Base-by-base conservation (phyloP, 2,329 filamentous ascomycete species). In the Trichoderma sp. region DNA sequence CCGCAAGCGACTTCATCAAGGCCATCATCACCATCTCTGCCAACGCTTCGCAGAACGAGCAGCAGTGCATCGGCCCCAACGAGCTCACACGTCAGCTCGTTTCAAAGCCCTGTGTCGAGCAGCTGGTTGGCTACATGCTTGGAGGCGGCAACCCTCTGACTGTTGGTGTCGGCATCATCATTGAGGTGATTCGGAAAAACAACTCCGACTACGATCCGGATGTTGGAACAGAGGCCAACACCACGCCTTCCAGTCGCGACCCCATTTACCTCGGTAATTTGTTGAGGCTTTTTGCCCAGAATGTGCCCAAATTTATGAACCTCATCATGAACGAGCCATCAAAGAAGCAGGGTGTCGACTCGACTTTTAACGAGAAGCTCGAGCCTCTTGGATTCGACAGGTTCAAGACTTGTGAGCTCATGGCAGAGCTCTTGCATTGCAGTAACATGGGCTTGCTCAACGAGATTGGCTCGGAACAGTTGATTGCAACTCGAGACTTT, bases 161-260 rank as follows among this genome's bases (percentile, higher is more conserved):
- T 0, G 97, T 98, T 17, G 96, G 96, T 64, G 96, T 99, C 12
- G 96, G 96, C 23, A 98, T 98, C 77, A 89, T 99, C 39, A 99
- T 99, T 74, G 96, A 99, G 82, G 96, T 99, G 59, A 99, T 99
- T 79, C 90, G 96, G 73, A 99, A 99, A 84, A 99, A 99, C 82
- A 99, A 99, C 80, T 98, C 96, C 0, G 96, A 99, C 81, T 99
- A 99, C 80, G 96, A 99, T 76, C 92, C 96, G 1, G 96, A 98
- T 76, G 93, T 95, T 76, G 91, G 95, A 73, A 90, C 92, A 63
- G 93, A 94, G 72, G 90, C 93, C 32, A 93, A 93, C 74, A 89
- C 92, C 3, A 86, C 91, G 69, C 95, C 95, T 0, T 95, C 94
- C 1, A 92, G 90, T 75, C 91, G 92, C 66, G 96, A 99, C 78